Evolutionary conservation across 2,329 filamentous ascomycete genomes (phyloP), one percentile per base, ranked within the genome.

Genomic region (Ascomycota sp.): DNA sequence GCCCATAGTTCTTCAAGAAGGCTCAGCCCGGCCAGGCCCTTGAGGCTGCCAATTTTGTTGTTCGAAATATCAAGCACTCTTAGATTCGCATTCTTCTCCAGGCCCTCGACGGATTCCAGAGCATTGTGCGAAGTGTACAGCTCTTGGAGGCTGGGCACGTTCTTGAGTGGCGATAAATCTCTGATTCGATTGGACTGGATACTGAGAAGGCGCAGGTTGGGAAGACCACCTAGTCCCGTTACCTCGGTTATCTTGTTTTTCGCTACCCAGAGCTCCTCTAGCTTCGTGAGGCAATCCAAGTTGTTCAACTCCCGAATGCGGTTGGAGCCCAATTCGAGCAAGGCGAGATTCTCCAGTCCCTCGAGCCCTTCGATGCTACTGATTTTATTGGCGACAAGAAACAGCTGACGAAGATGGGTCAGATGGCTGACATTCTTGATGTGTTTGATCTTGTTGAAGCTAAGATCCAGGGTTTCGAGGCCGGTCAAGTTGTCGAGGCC

Each of bases 361-460:
- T 83, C 76, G 8, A 98, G 60, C 10, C 76, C 76, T 48, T 95
- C 86, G 45, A 98, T 93, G 36, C 64, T 73, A 42, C 68, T 67
- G 49, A 98, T 92, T 54, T 89, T 89, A 57, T 98, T 95, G 49
- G 92, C 81, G 33, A 95, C 82, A 44, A 98, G 79, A 53, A 78
- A 98, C 3, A 98, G 52, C 43, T 95, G 82, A 40, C 66, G 76
- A 37, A 95, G 66, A 35, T 82, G 66, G 16, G 60, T 75, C 38
- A 98, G 59, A 46, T 86, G 77, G 37, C 67, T 66, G 42, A 95
- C 60, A 46, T 86, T 73, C 56, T 92, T 92, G 60, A 98, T 92
- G 56, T 93, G 84, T 54, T 92, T 93, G 60, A 98, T 86, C 62
- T 95, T 95, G 63, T 98, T 98, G 68, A 93, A 98, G 53, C 80